Percentiles rank a stretch among this genome's conserved stretches.
Evolutionary conservation across 768 basidiomycete genomes (phyloP).

Genomic region (Clathrus columnatus): DNA sequence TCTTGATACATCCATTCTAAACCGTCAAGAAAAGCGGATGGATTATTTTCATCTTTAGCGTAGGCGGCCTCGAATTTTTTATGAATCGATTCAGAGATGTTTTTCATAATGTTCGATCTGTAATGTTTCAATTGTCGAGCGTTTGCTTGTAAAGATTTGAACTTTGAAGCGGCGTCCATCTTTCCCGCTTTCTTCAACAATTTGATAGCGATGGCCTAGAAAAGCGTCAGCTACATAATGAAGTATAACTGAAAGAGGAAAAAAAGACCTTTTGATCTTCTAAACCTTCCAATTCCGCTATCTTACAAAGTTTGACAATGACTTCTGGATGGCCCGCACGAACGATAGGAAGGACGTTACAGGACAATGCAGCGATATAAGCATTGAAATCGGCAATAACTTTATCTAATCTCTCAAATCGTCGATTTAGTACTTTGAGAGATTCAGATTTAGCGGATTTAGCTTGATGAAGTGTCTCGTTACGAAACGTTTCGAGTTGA

Average conservation of each 20-base stretch:
- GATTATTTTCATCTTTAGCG: conserved; percentile 50
- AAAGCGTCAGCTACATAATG: conserved; percentile 3
- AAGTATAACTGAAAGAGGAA: background rate
- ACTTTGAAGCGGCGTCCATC: conserved; percentile 86
- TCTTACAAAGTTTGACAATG: conserved; percentile 88
- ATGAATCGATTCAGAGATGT: conserved; percentile 70
- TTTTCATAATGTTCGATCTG: conserved; percentile 77
- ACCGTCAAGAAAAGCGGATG: conserved; percentile 64
- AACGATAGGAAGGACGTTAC: conserved; percentile 70
- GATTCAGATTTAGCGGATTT: conserved; percentile 67
- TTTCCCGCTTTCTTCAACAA: conserved; percentile 93
- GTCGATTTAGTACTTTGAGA: conserved; percentile 57
- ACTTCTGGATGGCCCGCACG: conserved; percentile 73
- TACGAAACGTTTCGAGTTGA: conserved; percentile 87
- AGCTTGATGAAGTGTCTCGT: conserved; percentile 90
- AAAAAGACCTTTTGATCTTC: conserved; percentile 71
- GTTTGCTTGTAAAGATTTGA: conserved; percentile 87
- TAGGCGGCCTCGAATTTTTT: conserved; percentile 62
- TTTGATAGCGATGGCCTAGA: conserved; percentile 82
- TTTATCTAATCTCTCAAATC: conserved; percentile 80
- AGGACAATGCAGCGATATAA: conserved; percentile 69
- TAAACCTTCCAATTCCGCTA: conserved; percentile 85
- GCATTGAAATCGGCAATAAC: conserved; percentile 78
- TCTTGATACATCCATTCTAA: conserved; percentile 93
- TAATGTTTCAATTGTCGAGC: conserved; percentile 94